A percentile compares a stretch with the other conserved stretches of the same genome.
These are phyloP conservation scores for Talaromyces thailandensis DNA, from an alignment of 495 filamentous ascomycete species.

Conservation along the genomic window DNA sequence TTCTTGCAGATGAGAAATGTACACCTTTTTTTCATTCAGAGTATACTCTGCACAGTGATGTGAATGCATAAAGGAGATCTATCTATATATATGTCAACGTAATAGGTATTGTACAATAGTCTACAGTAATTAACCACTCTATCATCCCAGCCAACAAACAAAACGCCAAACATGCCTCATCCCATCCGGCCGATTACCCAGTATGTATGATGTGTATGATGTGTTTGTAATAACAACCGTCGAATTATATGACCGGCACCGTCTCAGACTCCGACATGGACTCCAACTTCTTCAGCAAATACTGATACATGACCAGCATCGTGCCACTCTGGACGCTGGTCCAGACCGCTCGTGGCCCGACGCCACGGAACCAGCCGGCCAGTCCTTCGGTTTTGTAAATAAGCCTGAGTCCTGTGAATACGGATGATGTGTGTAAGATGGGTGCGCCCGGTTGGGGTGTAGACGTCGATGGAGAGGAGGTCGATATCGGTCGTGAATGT, in stretches of 20 bases:
- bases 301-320: slow-evolving; percentile 95
- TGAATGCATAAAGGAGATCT: background rate
- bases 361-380: slow-evolving; percentile 86
- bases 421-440: slow-evolving; percentile 77
- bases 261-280: slow-evolving; percentile 13
- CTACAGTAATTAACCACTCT: background rate
- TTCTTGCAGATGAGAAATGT: background rate
- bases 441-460: slow-evolving; percentile 63
- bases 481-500: slow-evolving; percentile 63
- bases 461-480: slow-evolving; percentile 72
- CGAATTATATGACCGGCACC: background rate
- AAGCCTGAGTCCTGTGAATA: slow-evolving; percentile 72
- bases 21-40: background rate
- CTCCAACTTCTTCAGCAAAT: slow-evolving; percentile 69
- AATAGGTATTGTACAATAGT: background rate
- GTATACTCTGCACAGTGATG: too few relatives aligned
- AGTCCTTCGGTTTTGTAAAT: slow-evolving; percentile 87
- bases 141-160: background rate
- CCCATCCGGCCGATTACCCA: background rate
- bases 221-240: background rate
- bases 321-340: slow-evolving; percentile 94
- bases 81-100: background rate
- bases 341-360: slow-evolving; percentile 92
- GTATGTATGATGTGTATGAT: background rate
- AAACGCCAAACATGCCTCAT: slow-evolving; percentile 5